phyloP scores from a whole-genome alignment of 1,139 yeast species.

The Candida tropicalis region DNA sequence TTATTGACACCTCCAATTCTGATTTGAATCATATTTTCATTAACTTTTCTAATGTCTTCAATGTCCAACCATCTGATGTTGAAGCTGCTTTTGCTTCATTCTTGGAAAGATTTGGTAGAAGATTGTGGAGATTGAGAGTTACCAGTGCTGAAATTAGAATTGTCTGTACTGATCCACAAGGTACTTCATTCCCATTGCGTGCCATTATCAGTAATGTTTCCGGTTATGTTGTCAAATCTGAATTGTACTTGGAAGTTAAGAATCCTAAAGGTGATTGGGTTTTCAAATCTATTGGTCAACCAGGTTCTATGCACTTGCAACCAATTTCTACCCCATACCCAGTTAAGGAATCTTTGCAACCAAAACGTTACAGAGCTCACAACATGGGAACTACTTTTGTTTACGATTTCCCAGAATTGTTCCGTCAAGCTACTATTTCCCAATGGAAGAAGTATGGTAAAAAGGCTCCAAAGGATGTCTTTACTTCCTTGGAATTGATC shows the following conservation, averaged over 20 bases:
- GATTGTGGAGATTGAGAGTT: conserved; percentile 94
- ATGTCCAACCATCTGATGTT: conserved; percentile 91
- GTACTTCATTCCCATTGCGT: conserved; percentile 91
- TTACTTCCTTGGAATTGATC: conserved; percentile 79
- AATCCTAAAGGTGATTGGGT: conserved; percentile 94
- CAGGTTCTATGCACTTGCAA: conserved; percentile 97
- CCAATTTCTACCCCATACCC: conserved; percentile 96
- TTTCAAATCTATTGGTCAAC: conserved; percentile 89
- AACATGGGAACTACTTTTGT: conserved; percentile 97
- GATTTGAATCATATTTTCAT: conserved; percentile 96
- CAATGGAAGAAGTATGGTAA: conserved; percentile 77
- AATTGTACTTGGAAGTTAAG: conserved; percentile 90
- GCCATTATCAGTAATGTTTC: conserved; percentile 95
- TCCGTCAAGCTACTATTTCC: conserved; percentile 87
- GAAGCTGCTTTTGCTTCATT: conserved; percentile 98
- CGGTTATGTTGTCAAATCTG: conserved; percentile 96
- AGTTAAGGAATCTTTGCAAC: conserved; percentile 96
- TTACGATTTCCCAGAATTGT: conserved; percentile 97
- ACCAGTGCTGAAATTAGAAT: conserved; percentile 98
- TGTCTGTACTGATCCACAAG: conserved; percentile 87
- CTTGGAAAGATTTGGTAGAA: conserved; percentile 95
- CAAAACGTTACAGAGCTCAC: conserved; percentile 98
- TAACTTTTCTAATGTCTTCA: conserved; percentile 93
- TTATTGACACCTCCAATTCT: conserved; percentile 91
- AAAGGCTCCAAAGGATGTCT: conserved; percentile 77